phyloP scores from a whole-genome alignment of 140 eudicot genomes.

The Senecio squalidus region DNA sequence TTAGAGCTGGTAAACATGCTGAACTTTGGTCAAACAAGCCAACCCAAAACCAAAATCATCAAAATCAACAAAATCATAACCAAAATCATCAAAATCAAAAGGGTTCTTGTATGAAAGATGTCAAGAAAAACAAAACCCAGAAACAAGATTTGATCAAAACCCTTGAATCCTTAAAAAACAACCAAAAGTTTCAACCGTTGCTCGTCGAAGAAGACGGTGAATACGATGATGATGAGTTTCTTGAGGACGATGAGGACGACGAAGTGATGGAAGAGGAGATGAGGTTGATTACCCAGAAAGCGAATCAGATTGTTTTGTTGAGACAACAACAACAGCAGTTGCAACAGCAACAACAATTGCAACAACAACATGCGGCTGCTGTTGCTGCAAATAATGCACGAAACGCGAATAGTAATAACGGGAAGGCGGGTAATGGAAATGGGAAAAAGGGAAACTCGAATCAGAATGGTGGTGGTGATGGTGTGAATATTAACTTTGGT shows the following conservation, averaged over 20 bases:
- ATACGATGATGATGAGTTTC: conserved; percentile 19
- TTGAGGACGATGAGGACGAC: conserved; percentile 27
- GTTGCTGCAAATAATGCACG: conserved; percentile 24
- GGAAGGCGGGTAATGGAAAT: conserved; percentile 16
- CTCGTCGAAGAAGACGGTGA: conserved; percentile 42
- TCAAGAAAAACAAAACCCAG: conserved; percentile 47
- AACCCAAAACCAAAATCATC: conserved; percentile 21
- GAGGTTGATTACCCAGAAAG: conserved; percentile 31
- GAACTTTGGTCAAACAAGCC: conserved; percentile 54
- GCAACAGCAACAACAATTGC: conserved; percentile 17
- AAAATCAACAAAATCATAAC: conserved; percentile 33
- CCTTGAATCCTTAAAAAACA: conserved; percentile 47
- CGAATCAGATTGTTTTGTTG: conserved; percentile 36
- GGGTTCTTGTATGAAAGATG: conserved; percentile 42
- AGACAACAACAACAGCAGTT: conserved; percentile 29
- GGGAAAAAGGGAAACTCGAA: conserved; percentile 36
- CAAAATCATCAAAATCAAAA: conserved; percentile 30
- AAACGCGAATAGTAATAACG: conserved; percentile 16
- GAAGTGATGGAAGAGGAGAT: conserved; percentile 24
- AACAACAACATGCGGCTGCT: conserved; percentile 31
- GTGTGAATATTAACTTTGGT: conserved; percentile 8
- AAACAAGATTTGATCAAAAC: conserved; percentile 43
- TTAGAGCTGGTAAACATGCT: conserved; percentile 49
- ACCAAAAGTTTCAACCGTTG: conserved; percentile 43
- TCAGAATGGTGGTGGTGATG: conserved; percentile 27